Evolutionary conservation across 1,284 basidiomycete genomes (phyloP).

Genomic region (Ceratobasidium sp.): DNA sequence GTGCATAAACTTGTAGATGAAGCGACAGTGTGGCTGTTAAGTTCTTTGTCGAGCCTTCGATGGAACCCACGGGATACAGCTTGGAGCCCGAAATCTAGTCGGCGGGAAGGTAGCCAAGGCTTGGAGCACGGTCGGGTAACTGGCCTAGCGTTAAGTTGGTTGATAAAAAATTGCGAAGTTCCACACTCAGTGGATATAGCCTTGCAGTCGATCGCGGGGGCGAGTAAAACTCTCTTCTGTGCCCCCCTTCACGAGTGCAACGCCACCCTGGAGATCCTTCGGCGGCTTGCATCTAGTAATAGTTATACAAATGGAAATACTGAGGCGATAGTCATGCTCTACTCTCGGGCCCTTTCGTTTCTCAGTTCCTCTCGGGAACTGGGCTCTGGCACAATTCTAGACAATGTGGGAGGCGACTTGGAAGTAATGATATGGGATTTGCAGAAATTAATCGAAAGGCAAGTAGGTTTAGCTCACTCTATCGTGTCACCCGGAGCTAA

Average conservation of each 20-base stretch:
- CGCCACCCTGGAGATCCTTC: neutral
- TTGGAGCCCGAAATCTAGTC: too few species aligned
- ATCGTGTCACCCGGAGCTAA: too few species aligned
- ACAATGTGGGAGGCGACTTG: neutral
- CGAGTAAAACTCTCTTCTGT: neutral
- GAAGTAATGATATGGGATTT: constrained; percentile 1
- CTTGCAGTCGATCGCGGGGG: constrained; percentile 4
- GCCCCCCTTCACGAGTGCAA: neutral
- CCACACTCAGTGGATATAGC: constrained; percentile 2
- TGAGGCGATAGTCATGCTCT: neutral
- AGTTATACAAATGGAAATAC: neutral
- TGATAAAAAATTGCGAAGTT: neutral
- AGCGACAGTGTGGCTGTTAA: too few species aligned
- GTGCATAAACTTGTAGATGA: too few species aligned
- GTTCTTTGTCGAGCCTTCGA: too few species aligned
- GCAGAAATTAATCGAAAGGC: neutral
- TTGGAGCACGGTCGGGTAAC: neutral
- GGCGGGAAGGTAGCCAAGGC: too few species aligned
- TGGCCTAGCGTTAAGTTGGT: neutral
- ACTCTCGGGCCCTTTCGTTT: constrained; percentile 2
- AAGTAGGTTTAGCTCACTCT: neutral
- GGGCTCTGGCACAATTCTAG: too few species aligned
- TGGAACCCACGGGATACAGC: too few species aligned
- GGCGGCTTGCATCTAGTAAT: neutral
- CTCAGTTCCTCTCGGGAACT: too few species aligned